phyloP scores from a whole-genome alignment of 768 basidiomycete species.

The Obba rivulosa region DNA sequence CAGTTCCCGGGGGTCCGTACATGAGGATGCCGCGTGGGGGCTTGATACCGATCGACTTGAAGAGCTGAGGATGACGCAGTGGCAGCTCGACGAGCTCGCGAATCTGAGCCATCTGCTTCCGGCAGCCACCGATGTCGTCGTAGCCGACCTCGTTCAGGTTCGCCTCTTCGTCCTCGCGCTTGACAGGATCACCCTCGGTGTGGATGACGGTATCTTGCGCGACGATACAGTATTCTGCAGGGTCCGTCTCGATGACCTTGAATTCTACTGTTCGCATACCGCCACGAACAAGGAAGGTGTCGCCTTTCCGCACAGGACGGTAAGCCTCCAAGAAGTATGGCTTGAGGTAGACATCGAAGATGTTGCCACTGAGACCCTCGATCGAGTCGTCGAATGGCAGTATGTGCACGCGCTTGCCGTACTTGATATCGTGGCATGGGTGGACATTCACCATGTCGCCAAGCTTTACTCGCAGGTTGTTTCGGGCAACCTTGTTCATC shows the following conservation, averaged over 20 bases:
- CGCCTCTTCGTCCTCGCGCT: slow-evolving; percentile 97
- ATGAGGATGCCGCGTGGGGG: slow-evolving; percentile 98
- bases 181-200: slow-evolving; percentile 97
- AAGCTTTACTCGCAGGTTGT: slow-evolving; percentile 96
- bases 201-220: slow-evolving; percentile 99
- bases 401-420: slow-evolving; percentile 95
- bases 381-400: slow-evolving; percentile 98
- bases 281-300: slow-evolving; percentile 98
- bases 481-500: slow-evolving; percentile 99
- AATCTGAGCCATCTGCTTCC: slow-evolving; percentile 99
- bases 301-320: slow-evolving; percentile 93
- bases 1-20: slow-evolving; percentile 98
- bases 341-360: slow-evolving; percentile 98
- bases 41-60: slow-evolving; percentile 99
- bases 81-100: slow-evolving; percentile 98
- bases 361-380: slow-evolving; percentile 95
- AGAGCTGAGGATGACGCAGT: slow-evolving; percentile 95
- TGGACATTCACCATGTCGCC: slow-evolving; percentile 96
- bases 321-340: slow-evolving; percentile 98
- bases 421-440: slow-evolving; percentile 96
- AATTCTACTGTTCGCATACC: slow-evolving; percentile 99
- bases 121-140: slow-evolving; percentile 98
- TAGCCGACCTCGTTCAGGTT: slow-evolving; percentile 97
- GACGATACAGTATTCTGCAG: slow-evolving; percentile 96
- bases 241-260: slow-evolving; percentile 98